A percentile compares a stretch with the other conserved stretches of the same genome.
These are phyloP conservation scores for Cladosporium sp. DNA, from an alignment of 2,329 filamentous ascomycete species.

Conservation along the genomic window DNA sequence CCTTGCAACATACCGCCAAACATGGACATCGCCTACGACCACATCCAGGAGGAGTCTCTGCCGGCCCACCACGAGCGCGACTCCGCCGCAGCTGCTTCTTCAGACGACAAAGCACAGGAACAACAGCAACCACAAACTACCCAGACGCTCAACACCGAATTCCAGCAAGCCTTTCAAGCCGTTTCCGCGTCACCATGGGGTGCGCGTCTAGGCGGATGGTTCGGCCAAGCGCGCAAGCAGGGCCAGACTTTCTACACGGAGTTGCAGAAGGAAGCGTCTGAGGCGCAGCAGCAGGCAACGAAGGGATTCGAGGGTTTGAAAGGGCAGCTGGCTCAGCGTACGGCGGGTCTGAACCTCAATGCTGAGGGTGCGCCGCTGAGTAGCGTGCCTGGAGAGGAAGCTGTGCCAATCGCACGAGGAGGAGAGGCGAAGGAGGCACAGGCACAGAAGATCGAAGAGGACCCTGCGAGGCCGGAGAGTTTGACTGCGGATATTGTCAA, in stretches of 20 bases:
- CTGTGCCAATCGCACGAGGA: conserved; percentile 12
- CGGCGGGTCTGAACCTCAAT: conserved; percentile 25
- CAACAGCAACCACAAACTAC: conserved; percentile 1
- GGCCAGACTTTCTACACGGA: conserved; percentile 85
- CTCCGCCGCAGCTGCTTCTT: conserved; percentile 31
- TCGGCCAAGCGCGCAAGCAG: conserved; percentile 87
- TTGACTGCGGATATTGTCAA: conserved; percentile 49
- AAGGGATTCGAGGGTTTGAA: conserved; percentile 72
- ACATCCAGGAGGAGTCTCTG: conserved; percentile 81
- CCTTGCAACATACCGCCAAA: not conserved
- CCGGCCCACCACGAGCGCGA: conserved; percentile 48
- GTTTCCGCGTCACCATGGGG: conserved; percentile 92
- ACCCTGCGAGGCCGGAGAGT: conserved; percentile 36
- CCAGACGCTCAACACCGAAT: conserved; percentile 71
- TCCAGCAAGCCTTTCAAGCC: conserved; percentile 93
- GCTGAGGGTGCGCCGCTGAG: conserved; percentile 9
- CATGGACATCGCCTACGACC: conserved; percentile 98
- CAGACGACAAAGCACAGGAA: conserved; percentile 8
- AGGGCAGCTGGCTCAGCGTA: conserved; percentile 28
- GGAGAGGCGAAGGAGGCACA: not conserved
- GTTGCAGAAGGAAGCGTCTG: conserved; percentile 73
- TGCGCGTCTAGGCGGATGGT: conserved; percentile 77
- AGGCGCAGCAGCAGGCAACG: conserved; percentile 65
- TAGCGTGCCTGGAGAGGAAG: conserved; percentile 23
- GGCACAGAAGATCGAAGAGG: conserved; percentile 17